Conservation (phyloP, 768 basidiomycete species). For the Gymnopilus junonius region DNA sequence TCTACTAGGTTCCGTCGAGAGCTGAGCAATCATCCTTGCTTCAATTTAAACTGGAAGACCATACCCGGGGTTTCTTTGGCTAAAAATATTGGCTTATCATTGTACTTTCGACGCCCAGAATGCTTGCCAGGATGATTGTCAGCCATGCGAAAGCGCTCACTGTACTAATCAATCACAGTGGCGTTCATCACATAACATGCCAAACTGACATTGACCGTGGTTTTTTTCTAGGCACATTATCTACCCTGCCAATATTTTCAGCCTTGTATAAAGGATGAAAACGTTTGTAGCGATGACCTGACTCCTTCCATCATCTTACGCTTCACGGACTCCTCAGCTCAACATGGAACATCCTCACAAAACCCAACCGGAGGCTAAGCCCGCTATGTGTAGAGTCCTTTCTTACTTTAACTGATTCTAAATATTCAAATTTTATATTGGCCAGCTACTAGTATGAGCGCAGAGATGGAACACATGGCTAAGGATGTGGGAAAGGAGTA, state of each 20-base stretch:
- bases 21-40: background rate
- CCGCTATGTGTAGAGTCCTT: slow-evolving; percentile 15
- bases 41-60: background rate
- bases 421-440: background rate
- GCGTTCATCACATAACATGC: background rate
- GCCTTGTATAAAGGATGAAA: background rate
- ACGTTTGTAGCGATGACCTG: background rate
- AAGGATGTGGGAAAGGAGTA: slow-evolving; percentile 24
- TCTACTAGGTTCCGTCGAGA: too few species aligned
- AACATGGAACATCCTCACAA: slow-evolving; percentile 8
- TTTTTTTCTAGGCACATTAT: background rate
- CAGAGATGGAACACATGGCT: slow-evolving; percentile 10
- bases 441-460: slow-evolving; percentile 1
- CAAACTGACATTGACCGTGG: background rate
- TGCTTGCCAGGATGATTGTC: background rate
- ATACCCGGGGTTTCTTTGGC: background rate
- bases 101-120: background rate
- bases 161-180: background rate
- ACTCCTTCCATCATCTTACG: background rate
- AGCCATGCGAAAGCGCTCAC: background rate
- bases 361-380: slow-evolving; percentile 16
- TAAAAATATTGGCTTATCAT: background rate
- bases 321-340: background rate
- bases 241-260: background rate
- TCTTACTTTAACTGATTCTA: background rate